Base-by-base conservation (phyloP, 2,329 filamentous ascomycete species). In the Chalara sp. region DNA sequence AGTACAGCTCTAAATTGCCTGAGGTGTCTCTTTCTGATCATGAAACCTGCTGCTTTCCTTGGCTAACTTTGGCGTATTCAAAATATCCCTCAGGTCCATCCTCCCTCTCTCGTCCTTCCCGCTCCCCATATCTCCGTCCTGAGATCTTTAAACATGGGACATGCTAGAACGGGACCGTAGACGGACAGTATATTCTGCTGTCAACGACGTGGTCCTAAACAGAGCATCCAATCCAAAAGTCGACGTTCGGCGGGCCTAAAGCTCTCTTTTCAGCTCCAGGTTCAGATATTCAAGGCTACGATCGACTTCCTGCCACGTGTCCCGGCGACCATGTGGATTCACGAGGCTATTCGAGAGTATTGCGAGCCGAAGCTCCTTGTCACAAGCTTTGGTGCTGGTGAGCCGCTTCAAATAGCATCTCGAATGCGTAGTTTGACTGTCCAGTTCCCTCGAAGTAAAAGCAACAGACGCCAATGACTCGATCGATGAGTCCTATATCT, bases 381-480 rank as follows among this genome's bases (percentile, higher is more conserved):
- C 40, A 44, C 42, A 44, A 49, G 42, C 48, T 49, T 35, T 49
- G 28, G 40, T 49, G 31, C 31, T 49, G 13, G 31, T 45, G 12
- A 49, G 48, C 48, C 40, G 40, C 48, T 49, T 45, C 32, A 49
- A 21, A 49, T 44, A 49, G 48, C 30, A 49, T 49, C 48, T 49
- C 48, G 41, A 49, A 49, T 44, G 40, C 31, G 40, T 45, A 49
- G 21, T 49, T 49, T 49, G 48, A 49, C 30, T 45, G 40, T 13
- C 31, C 30, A 49, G 48, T 44, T 44, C 48, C 48, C 48, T 49
- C 48, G 32, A 49, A 49, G 40, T 44, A 44, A 49, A 49, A 49
- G 33, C 40, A 49, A 21, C 21, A 45, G 40, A 49, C 29, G 42
- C 35, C 13, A 42, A 51, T 47, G 29, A 47, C 49, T 51, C 28